These are phyloP conservation scores for Fusarium caatingaense DNA, from an alignment of 2,329 filamentous ascomycete species.

Conservation along the genomic window DNA sequence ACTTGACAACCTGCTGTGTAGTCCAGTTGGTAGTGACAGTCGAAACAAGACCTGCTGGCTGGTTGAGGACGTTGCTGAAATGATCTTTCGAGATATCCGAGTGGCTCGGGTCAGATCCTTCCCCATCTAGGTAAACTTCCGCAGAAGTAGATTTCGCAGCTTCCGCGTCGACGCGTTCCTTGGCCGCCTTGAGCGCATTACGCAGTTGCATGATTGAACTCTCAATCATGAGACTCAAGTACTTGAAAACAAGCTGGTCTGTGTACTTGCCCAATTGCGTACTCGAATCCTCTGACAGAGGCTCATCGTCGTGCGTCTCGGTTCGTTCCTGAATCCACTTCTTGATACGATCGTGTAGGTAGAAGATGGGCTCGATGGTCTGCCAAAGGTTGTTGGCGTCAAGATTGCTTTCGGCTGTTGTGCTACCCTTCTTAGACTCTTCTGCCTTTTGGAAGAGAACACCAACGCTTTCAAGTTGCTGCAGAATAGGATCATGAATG, in stretches of 20 bases:
- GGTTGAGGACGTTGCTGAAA: slow-evolving; percentile 74
- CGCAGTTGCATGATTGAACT: slow-evolving; percentile 88
- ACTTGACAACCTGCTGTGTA: slow-evolving; percentile 45
- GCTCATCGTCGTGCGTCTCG: slow-evolving; percentile 32
- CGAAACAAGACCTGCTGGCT: slow-evolving; percentile 45
- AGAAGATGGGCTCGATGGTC: slow-evolving; percentile 83
- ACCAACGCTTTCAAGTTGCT: slow-evolving; percentile 45
- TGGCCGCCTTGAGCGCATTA: slow-evolving; percentile 69
- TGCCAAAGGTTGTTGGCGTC: slow-evolving; percentile 72
- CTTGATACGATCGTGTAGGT: slow-evolving; percentile 59
- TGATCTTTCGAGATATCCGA: slow-evolving; percentile 84
- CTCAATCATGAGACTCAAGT: slow-evolving; percentile 87
- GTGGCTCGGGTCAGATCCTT: slow-evolving; percentile 79
- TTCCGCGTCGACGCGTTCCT: slow-evolving; percentile 46
- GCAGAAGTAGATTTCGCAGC: slow-evolving; percentile 64
- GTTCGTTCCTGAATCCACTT: slow-evolving; percentile 77
- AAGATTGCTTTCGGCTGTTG: slow-evolving; percentile 19
- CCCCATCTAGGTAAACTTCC: slow-evolving; percentile 78
- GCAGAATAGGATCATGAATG: slow-evolving; percentile 38
- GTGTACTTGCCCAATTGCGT: slow-evolving; percentile 72
- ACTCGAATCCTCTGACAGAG: slow-evolving; percentile 30
- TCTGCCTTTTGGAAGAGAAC: slow-evolving; percentile 46
- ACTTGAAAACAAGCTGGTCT: slow-evolving; percentile 87
- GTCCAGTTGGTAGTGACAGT: slow-evolving; percentile 48
- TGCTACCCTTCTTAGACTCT: slow-evolving; percentile 25